phyloP scores from a whole-genome alignment of 2,329 filamentous ascomycete species.

The Beauveria pseudobassiana region DNA sequence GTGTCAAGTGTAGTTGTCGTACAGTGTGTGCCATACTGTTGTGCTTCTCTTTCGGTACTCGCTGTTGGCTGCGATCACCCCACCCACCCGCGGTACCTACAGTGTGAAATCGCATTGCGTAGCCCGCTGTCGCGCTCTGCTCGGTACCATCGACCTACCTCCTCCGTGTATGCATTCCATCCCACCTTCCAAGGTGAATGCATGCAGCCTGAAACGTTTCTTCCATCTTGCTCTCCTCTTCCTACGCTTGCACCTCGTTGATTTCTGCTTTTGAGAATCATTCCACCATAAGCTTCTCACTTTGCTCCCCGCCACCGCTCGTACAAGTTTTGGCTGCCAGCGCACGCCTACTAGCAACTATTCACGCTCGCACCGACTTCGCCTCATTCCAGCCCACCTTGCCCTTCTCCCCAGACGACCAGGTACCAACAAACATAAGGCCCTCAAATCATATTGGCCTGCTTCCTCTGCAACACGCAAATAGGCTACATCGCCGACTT shows the following conservation, averaged over 20 bases:
- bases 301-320: not conserved
- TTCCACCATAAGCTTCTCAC: not conserved
- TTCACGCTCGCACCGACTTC: conserved; percentile 5
- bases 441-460: not conserved
- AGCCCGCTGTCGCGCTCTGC: not conserved
- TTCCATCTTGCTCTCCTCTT: not conserved
- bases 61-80: not conserved
- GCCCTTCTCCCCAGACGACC: not conserved
- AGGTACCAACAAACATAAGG: not conserved
- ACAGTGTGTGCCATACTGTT: not conserved
- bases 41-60: not conserved
- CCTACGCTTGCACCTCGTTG: not conserved
- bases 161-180: not conserved
- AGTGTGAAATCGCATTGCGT: conserved; percentile 1
- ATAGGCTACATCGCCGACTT: not conserved
- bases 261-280: not conserved
- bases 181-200: conserved; percentile 6
- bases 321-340: not conserved
- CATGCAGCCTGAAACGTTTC: conserved; percentile 1
- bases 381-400: not conserved
- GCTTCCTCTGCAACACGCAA: not conserved
- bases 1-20: not conserved
- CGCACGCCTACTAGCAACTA: not conserved
- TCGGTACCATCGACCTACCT: not conserved
- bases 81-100: not conserved